phyloP scores from a whole-genome alignment of 2,329 filamentous ascomycete species.

The Aureobasidium namibiae region DNA sequence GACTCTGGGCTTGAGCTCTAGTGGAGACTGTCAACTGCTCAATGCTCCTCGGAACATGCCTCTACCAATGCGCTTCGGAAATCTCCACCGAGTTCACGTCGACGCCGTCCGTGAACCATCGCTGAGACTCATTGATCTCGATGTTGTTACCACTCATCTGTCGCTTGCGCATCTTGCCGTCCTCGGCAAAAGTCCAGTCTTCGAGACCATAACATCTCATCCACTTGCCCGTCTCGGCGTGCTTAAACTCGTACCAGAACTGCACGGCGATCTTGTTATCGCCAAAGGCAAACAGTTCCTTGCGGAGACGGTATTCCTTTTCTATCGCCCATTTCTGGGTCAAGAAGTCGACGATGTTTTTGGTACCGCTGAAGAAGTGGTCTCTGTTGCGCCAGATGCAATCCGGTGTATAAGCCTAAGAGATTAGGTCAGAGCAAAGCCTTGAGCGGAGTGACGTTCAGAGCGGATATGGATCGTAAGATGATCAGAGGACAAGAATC shows the following conservation, averaged over 20 bases:
- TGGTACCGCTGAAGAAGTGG: slow-evolving; percentile 59
- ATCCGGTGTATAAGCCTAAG: slow-evolving; percentile 64
- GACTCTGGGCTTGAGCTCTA: not conserved
- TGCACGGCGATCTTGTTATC: slow-evolving; percentile 77
- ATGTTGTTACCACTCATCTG: slow-evolving; percentile 64
- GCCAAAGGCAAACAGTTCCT: slow-evolving; percentile 73
- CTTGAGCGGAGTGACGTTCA: slow-evolving; percentile 35
- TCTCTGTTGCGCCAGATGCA: slow-evolving; percentile 75
- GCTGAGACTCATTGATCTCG: slow-evolving; percentile 50
- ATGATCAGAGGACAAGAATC: not conserved
- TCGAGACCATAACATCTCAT: slow-evolving; percentile 81
- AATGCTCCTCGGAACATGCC: not conserved
- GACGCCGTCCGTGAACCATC: slow-evolving; percentile 63
- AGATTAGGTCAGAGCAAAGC: slow-evolving; percentile 40
- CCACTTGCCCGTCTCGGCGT: slow-evolving; percentile 61
- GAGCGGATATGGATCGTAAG: not conserved
- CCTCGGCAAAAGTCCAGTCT: slow-evolving; percentile 66
- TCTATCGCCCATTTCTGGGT: slow-evolving; percentile 68
- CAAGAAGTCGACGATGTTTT: slow-evolving; percentile 60
- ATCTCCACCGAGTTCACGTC: slow-evolving; percentile 62
- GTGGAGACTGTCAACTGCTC: not conserved
- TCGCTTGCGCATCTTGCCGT: slow-evolving; percentile 64
- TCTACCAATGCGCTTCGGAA: slow-evolving; percentile 56
- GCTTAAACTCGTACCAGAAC: slow-evolving; percentile 82
- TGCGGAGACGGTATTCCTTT: slow-evolving; percentile 63